phyloP scores from a whole-genome alignment of 2,329 filamentous ascomycete genomes.

The Phaeoacremonium minimum region DNA sequence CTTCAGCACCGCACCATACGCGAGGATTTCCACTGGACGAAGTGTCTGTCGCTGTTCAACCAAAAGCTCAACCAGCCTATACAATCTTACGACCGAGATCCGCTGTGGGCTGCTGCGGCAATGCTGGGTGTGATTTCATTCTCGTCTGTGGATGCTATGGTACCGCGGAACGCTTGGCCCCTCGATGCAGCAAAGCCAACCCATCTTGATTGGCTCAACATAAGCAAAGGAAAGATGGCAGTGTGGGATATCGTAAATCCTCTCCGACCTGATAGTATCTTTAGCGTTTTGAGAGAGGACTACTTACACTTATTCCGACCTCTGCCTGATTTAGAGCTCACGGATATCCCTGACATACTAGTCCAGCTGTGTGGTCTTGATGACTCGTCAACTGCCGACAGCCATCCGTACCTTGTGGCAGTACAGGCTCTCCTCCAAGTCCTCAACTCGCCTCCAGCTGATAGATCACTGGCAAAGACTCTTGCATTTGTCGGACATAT shows the following conservation, averaged over 20 bases:
- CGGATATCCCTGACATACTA: constrained; percentile 15
- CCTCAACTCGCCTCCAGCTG: background rate
- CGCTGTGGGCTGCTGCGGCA: constrained; percentile 42
- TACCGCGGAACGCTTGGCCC: constrained; percentile 27
- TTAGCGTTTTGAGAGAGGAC: constrained; percentile 22
- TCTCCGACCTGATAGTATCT: constrained; percentile 27
- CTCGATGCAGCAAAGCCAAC: constrained; percentile 14
- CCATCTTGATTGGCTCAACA: constrained; percentile 28
- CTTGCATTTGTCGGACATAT: constrained; percentile 1
- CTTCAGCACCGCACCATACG: constrained; percentile 20
- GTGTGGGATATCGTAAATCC: constrained; percentile 28
- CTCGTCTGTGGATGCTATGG: constrained; percentile 28
- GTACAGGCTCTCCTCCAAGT: constrained; percentile 7
- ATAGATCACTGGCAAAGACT: background rate
- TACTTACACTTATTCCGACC: constrained; percentile 26
- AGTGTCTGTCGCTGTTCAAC: constrained; percentile 34
- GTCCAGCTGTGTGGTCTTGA: constrained; percentile 17
- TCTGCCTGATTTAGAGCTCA: constrained; percentile 8
- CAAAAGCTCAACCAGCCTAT: constrained; percentile 27
- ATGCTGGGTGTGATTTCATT: constrained; percentile 34
- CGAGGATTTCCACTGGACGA: constrained; percentile 39
- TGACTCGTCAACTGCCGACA: constrained; percentile 1
- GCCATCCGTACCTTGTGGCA: constrained; percentile 5
- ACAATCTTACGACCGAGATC: constrained; percentile 29
- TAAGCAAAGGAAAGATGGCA: constrained; percentile 29